A percentile compares a stretch with the other conserved stretches of the same genome.
These are phyloP conservation scores for Verticillium dahliae DNA, from an alignment of 2,329 filamentous ascomycete genomes.

Conservation along the genomic window DNA sequence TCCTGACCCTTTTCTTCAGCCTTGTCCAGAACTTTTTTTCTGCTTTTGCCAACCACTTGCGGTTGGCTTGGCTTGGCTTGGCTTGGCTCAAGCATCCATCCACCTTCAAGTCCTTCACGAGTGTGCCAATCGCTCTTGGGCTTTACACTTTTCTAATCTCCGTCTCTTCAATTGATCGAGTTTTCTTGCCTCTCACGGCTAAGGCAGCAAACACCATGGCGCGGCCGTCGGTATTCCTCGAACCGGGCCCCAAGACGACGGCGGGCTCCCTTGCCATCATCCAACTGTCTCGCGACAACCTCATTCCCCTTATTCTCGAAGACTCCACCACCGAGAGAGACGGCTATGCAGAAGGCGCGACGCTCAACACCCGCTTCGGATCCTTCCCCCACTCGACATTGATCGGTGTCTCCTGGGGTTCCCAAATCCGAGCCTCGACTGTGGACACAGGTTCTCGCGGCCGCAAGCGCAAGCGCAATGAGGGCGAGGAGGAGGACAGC, in stretches of 20 bases:
- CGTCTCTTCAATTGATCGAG: not conserved
- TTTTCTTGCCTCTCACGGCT: too few species aligned
- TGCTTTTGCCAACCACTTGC: not conserved
- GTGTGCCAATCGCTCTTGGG: too few species aligned
- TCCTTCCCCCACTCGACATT: slow-evolving; percentile 79
- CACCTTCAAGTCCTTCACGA: not conserved
- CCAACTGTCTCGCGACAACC: slow-evolving; percentile 81
- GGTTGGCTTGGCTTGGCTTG: not conserved
- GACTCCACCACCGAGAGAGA: slow-evolving; percentile 50
- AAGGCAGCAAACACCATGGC: slow-evolving; percentile 21
- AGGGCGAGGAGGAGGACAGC: slow-evolving; percentile 37
- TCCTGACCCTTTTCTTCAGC: not conserved
- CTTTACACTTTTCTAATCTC: not conserved
- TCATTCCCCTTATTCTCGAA: slow-evolving; percentile 67
- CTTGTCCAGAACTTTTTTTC: slow-evolving; percentile 2
- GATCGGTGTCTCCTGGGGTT: slow-evolving; percentile 79
- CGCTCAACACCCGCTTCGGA: slow-evolving; percentile 89
- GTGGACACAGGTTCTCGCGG: slow-evolving; percentile 90
- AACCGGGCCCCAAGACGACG: slow-evolving; percentile 56
- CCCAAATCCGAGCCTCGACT: slow-evolving; percentile 80
- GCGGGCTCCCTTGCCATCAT: slow-evolving; percentile 70
- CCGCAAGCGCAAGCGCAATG: slow-evolving; percentile 54
- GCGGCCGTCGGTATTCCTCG: slow-evolving; percentile 69
- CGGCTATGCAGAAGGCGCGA: slow-evolving; percentile 69
- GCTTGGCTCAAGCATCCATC: not conserved